phyloP scores from a whole-genome alignment of 2,329 filamentous ascomycete species.

The Trichoderma citrinoviride region DNA sequence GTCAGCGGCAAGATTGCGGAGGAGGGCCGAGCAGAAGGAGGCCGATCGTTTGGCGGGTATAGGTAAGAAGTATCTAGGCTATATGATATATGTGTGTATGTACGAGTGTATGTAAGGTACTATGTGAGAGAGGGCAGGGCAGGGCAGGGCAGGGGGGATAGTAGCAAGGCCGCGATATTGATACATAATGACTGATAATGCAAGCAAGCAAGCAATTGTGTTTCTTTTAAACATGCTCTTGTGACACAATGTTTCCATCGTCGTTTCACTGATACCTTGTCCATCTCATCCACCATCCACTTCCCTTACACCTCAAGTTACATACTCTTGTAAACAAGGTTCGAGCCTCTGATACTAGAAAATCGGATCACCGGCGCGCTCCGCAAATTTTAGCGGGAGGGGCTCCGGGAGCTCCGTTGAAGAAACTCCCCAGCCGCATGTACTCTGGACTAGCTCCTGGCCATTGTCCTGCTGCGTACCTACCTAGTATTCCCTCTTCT shows the following conservation, averaged over 20 bases:
- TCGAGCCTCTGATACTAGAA: too few species aligned
- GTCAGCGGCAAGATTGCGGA: conserved; percentile 73
- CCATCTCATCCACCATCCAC: too few species aligned
- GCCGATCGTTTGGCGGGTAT: neutral
- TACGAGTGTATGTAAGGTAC: neutral
- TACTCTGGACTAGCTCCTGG: neutral
- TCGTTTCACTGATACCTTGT: too few species aligned
- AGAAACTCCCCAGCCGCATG: neutral
- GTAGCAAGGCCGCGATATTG: neutral
- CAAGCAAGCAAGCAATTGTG: neutral
- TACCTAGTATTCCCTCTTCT: too few species aligned
- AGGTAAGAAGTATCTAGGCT: too few species aligned
- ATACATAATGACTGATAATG: neutral
- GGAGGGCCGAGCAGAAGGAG: conserved; percentile 55
- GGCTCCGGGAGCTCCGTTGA: conserved; percentile 6
- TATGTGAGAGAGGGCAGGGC: too few species aligned
- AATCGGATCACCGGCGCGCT: neutral
- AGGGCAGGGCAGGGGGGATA: neutral
- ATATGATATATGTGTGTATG: too few species aligned
- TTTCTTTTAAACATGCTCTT: neutral
- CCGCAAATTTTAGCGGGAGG: conserved; percentile 7
- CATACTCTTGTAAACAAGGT: neutral
- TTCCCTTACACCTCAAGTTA: too few species aligned
- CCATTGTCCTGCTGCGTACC: neutral
- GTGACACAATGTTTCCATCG: too few species aligned